A percentile compares a stretch with the other conserved stretches of the same genome.
Evolutionary conservation across 495 filamentous ascomycete genomes (phyloP).

Genomic region (Cudoniella acicularis): DNA sequence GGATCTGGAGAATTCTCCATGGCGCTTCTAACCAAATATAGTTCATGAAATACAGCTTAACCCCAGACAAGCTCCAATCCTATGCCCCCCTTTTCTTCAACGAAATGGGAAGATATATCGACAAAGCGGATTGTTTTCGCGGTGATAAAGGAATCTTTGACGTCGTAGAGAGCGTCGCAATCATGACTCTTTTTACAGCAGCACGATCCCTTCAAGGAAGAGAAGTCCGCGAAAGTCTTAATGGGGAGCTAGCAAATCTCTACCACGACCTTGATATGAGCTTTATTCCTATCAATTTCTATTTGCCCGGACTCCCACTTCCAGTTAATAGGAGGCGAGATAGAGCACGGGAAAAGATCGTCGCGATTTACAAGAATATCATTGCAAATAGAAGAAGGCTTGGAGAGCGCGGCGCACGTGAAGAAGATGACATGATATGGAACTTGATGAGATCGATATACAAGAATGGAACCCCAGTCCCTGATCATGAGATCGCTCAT

Average conservation of each 20-base stretch:
- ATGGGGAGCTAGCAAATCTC: conserved; percentile 67
- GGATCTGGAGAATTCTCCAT: too few relatives aligned
- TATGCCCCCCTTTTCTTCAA: conserved; percentile 76
- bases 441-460: conserved; percentile 78
- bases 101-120: conserved; percentile 68
- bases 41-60: conserved; percentile 86
- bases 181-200: conserved; percentile 84
- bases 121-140: conserved; percentile 61
- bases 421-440: conserved; percentile 70
- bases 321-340: conserved; percentile 80
- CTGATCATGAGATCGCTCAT: conserved; percentile 79
- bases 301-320: conserved; percentile 78
- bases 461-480: conserved; percentile 65
- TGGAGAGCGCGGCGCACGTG: conserved; percentile 43
- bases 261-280: conserved; percentile 84
- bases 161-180: conserved; percentile 66
- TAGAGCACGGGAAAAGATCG: conserved; percentile 67
- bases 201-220: conserved; percentile 75
- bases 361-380: conserved; percentile 73
- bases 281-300: conserved; percentile 80
- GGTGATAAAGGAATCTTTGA: conserved; percentile 60
- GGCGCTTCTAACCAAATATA: conserved; percentile 26
- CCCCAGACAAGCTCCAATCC: conserved; percentile 66
- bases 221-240: conserved; percentile 72
- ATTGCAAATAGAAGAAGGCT: conserved; percentile 66